Evolutionary conservation across 225 moss, liverwort and hornwort genomes (phyloP), one percentile per base, ranked within the genome.

Genomic region (Bryoerythrophyllum caledonicum): DNA sequence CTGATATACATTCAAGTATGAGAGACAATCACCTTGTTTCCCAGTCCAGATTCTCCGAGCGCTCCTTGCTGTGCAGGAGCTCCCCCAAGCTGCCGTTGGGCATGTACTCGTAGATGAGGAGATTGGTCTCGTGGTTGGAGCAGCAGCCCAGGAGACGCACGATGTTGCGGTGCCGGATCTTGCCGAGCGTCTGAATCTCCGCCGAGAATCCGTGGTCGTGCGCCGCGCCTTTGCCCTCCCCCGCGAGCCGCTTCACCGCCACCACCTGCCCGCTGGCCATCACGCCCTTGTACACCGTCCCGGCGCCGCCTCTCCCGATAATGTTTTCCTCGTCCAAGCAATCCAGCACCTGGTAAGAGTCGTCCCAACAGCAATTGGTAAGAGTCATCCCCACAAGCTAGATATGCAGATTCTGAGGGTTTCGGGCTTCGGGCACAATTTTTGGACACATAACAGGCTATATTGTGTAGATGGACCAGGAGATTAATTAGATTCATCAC

Each of bases 51-150:
- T 89, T 86, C 63, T 84, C 96, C 7, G 85, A 85, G 48, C 87
- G 80, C 68, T 93, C 85, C 82, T 96, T 77, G 73, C 81, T 85
- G 40, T 96, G 96, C 7, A 96, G 89, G 49, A 96, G 90, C 86
- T 96, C 96, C 30, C 96, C 96, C 1, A 96, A 81, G 74, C 96
- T 96, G 14, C 96, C 96, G n/a, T 96, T 92, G 6, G 96, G 92
- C 96, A 96, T 96, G 84, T 91, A 96, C 84, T 96, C 96, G 57
- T 96, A 96, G 13, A 96, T 92, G 28, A 96, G 67, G 30, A 96
- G 84, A 41, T 96, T 96, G 6, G 93, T 88, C 81, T 93, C 93
- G 25, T 96, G 86, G 68, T 96, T 96, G 1, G 96, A 90, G 69
- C 96, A 96, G 51, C 93, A 96, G 0, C 96, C 96, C 21, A 96